These are phyloP conservation scores for Lipomyces sp. DNA, from an alignment of 805 yeast genomes.

Conservation along the genomic window DNA sequence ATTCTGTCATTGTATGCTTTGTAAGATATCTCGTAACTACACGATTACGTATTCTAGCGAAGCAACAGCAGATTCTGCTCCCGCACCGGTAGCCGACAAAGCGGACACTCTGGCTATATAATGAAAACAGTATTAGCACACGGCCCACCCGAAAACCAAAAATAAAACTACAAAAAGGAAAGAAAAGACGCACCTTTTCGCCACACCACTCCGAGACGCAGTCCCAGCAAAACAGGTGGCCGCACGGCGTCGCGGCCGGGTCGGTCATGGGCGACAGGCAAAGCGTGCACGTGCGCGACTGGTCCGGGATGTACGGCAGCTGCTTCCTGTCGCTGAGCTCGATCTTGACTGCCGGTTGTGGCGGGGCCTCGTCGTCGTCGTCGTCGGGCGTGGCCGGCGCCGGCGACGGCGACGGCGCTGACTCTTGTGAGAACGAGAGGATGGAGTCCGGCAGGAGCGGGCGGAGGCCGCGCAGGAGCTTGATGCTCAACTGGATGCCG, in stretches of 20 bases:
- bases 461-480: constrained; percentile 8
- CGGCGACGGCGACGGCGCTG: neutral
- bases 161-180: neutral
- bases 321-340: constrained; percentile 55
- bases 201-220: constrained; percentile 88
- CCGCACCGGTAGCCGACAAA: constrained; percentile 70
- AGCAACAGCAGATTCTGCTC: constrained; percentile 63
- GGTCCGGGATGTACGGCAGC: constrained; percentile 68
- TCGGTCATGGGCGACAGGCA: constrained; percentile 76
- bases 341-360: constrained; percentile 32
- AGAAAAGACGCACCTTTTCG: constrained; percentile 46
- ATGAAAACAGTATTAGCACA: neutral
- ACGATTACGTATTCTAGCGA: constrained; percentile 38
- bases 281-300: constrained; percentile 74
- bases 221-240: constrained; percentile 90
- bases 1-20: too few species aligned
- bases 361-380: constrained; percentile 16
- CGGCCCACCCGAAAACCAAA: too few species aligned
- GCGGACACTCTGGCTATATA: constrained; percentile 71
- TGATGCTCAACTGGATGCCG: constrained; percentile 33
- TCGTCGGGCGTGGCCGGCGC: constrained; percentile 11
- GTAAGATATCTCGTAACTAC: too few species aligned
- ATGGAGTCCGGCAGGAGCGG: constrained; percentile 2
- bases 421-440: constrained; percentile 23
- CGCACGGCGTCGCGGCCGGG: constrained; percentile 86